Base-by-base conservation (phyloP, 306 rosid species). In the Lathyrus oleraceus region DNA sequence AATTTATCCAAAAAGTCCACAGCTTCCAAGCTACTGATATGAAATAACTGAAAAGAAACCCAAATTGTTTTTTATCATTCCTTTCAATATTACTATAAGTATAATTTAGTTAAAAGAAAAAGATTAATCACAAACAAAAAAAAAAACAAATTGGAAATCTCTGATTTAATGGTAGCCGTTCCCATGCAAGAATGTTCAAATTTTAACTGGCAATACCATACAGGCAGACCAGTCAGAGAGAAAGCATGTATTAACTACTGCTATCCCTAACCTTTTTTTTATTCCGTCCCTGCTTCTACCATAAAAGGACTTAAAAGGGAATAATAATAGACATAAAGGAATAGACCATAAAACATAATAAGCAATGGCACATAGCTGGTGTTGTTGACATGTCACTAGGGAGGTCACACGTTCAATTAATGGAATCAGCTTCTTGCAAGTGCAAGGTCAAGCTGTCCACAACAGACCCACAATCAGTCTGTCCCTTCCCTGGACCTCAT, bases 1-100 rank as follows among this genome's bases (percentile, higher is more conserved):
- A 87, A 94, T 69, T 78, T 91, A 28, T 89, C 96, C 76, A 94
- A 85, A 71, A 87, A 86, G 36, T 79, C 91, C 57, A 87, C 88
- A 75, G 92, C 99, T 84, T 88, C 95, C 76, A 66, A 60, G 89
- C 97, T 87, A 67, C 85, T 86, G 38, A 91, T 66, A 80, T 81
- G 87, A 70, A 76, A 85, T 62, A 79, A 67, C 96, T 91, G 86
- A 49, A 80, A 79, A 42, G 56, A 68, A 71, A 51, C 44, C 16
- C 76, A 38, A 13, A 71, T 40, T 49, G 15, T 19, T 35, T 13
- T 69, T 80, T 76, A 84, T 23, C 53, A 19, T 20, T 68, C 67
- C 60, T 42, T 71, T 62, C 71, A 44, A 67, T 27, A 56, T 45
- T 60, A 61, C n/a, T 36, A 65, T 25, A 12, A 12, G 27, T 16